phyloP scores from a whole-genome alignment of 441 rosid genomes.

The Metrosideros polymorpha region DNA sequence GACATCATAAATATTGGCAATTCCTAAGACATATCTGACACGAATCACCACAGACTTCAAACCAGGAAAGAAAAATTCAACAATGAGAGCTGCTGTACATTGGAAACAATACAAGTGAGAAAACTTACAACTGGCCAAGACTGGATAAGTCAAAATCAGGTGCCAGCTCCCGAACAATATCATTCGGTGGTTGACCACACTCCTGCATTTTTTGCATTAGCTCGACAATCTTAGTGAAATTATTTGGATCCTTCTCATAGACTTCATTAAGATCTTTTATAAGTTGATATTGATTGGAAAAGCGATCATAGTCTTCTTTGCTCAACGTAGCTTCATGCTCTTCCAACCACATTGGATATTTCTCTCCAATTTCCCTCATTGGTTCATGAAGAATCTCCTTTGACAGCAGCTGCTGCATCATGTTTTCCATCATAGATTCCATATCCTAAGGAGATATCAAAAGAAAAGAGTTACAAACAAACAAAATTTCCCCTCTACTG shows the following conservation, averaged over 20 bases:
- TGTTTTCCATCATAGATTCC: conserved; percentile 90
- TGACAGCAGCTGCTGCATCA: conserved; percentile 96
- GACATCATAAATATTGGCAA: neutral
- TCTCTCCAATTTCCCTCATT: conserved; percentile 89
- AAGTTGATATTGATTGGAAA: conserved; percentile 57
- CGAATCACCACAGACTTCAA: neutral
- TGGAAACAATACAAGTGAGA: neutral
- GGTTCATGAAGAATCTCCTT: conserved; percentile 95
- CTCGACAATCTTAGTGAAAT: conserved; percentile 69
- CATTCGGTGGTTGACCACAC: conserved; percentile 94
- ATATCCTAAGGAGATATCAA: conserved; percentile 37
- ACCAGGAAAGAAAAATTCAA: neutral
- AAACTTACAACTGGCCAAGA: conserved; percentile 78
- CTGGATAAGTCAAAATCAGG: conserved; percentile 74
- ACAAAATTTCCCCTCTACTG: neutral
- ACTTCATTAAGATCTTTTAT: conserved; percentile 74
- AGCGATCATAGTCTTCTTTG: conserved; percentile 61
- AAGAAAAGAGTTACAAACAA: neutral
- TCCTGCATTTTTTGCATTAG: conserved; percentile 99
- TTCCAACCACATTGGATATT: conserved; percentile 89
- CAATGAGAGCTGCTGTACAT: neutral
- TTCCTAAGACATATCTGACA: neutral
- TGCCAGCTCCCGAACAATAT: conserved; percentile 81
- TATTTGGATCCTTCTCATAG: conserved; percentile 67
- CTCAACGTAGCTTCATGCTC: conserved; percentile 53